Percentiles rank a stretch among this genome's conserved stretches.
phyloP scores from a whole-genome alignment of 768 basidiomycete species.

The Leccinum arenicola region DNA sequence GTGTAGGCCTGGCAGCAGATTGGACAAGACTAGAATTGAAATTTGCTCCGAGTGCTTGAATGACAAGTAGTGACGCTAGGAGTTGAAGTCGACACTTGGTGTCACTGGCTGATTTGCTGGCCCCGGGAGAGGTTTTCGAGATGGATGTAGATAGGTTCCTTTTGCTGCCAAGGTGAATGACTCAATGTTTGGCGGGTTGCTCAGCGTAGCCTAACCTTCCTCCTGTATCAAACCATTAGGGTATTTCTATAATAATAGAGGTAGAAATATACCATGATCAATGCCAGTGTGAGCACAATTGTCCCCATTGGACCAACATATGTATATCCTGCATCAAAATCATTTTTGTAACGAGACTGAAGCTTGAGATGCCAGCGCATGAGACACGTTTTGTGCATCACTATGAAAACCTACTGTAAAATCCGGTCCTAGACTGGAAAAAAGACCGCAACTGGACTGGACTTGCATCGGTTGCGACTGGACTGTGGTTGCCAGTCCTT shows the following conservation, averaged over 20 bases:
- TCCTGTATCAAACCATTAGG: neutral
- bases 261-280: conserved; percentile 6
- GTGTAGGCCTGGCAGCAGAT: neutral
- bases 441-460: no score
- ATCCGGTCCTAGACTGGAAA: no score
- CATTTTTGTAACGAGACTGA: conserved; percentile 2
- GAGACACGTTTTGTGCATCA: neutral
- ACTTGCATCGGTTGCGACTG: no score
- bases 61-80: conserved; percentile 4
- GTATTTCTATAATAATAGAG: neutral
- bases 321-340: neutral
- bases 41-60: neutral
- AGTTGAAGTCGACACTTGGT: neutral
- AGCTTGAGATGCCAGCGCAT: conserved; percentile 4
- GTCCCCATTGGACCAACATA: conserved; percentile 1
- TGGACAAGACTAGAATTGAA: neutral
- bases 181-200: neutral
- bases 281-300: neutral
- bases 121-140: neutral
- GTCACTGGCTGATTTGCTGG: neutral
- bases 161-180: conserved; percentile 5
- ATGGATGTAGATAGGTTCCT: neutral
- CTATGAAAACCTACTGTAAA: no score
- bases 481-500: no score
- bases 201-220: conserved; percentile 2